phyloP scores from a whole-genome alignment of 1,139 yeast species.

The Geotrichum restrictum region DNA sequence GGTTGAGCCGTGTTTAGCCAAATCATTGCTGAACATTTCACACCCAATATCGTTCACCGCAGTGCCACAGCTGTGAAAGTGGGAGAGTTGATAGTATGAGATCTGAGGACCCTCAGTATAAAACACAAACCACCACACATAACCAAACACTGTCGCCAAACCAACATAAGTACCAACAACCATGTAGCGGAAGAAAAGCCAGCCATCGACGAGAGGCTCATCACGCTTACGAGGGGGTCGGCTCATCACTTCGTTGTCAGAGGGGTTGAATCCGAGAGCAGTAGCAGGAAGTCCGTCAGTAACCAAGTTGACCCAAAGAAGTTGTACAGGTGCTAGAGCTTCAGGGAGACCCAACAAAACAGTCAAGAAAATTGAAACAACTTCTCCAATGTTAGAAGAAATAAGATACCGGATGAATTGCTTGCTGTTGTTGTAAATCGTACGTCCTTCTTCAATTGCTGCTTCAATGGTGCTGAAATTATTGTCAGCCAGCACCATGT shows the following conservation, averaged over 20 bases:
- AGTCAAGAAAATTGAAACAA: slow-evolving; percentile 39
- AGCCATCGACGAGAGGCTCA: slow-evolving; percentile 41
- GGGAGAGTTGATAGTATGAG: slow-evolving; percentile 36
- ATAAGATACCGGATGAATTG: slow-evolving; percentile 49
- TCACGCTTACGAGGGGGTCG: slow-evolving; percentile 36
- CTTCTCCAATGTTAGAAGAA: slow-evolving; percentile 51
- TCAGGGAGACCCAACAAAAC: slow-evolving; percentile 38
- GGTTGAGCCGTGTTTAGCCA: slow-evolving; percentile 38
- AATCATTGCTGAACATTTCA: slow-evolving; percentile 33
- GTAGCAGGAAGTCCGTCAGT: slow-evolving; percentile 41
- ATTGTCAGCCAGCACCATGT: slow-evolving; percentile 49
- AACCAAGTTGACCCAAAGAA: slow-evolving; percentile 39
- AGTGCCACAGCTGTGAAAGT: slow-evolving; percentile 39
- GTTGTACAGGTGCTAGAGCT: slow-evolving; percentile 37
- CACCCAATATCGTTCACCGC: slow-evolving; percentile 39
- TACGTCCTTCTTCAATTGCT: slow-evolving; percentile 51
- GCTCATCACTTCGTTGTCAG: slow-evolving; percentile 36
- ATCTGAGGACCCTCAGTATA: slow-evolving; percentile 40
- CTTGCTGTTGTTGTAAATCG: slow-evolving; percentile 48
- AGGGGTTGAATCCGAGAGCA: slow-evolving; percentile 39
- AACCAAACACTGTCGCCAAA: slow-evolving; percentile 43
- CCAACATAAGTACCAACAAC: slow-evolving; percentile 43
- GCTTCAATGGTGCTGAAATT: slow-evolving; percentile 52
- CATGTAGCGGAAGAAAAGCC: slow-evolving; percentile 42
- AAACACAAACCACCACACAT: slow-evolving; percentile 42